Evolutionary conservation across 306 rosid species (phyloP), one percentile per base, ranked within the genome.

Genomic region (Citrullus colocynthis): DNA sequence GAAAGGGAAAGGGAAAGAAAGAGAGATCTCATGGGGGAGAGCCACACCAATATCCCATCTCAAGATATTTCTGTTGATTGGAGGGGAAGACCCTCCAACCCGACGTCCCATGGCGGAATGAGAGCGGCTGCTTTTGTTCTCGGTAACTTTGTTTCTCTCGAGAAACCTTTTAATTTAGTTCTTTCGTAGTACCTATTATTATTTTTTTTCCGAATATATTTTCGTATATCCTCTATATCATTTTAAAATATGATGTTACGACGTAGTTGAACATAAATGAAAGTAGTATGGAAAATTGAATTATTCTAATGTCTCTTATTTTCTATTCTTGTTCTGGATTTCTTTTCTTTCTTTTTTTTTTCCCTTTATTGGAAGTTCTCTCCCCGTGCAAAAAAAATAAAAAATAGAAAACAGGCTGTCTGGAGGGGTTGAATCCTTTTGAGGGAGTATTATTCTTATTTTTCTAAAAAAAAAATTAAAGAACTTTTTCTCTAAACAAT

Each of bases 1-100:
- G 15, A 67, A 45, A 37, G 13, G n/a, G 60, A 72, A 28, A 69
- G 36, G 63, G 69, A 87, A 62, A 77, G 81, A 75, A 81, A 48
- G 75, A 78, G 69, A 44, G 76, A 82, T 45, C 45, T 52, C 61
- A 81, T 67, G 79, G 87, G 80, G 59, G 88, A 87, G 79, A 82
- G 12, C 62, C 71, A 66, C 64, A 77, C 63, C 54, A 42, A 42
- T 9, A 52, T 52, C 20, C 79, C 54, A 6, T 75, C 52, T 49
- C 66, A 83, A 49, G 88, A 85, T 16, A 45, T 59, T 55, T 78
- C 81, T 28, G 85, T 91, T 55, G 98, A 94, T 63, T 91, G 98
- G 98, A 91, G 97, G 85, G 96, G 97, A 64, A 85, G 88, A 86
- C 93, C 93, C 72, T 90, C 94, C 63, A 79, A 82, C 58, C 85